A percentile compares a stretch with the other conserved stretches of the same genome.
These are phyloP conservation scores for Elsinoe arachidis DNA, from an alignment of 2,329 filamentous ascomycete species.

Conservation along the genomic window DNA sequence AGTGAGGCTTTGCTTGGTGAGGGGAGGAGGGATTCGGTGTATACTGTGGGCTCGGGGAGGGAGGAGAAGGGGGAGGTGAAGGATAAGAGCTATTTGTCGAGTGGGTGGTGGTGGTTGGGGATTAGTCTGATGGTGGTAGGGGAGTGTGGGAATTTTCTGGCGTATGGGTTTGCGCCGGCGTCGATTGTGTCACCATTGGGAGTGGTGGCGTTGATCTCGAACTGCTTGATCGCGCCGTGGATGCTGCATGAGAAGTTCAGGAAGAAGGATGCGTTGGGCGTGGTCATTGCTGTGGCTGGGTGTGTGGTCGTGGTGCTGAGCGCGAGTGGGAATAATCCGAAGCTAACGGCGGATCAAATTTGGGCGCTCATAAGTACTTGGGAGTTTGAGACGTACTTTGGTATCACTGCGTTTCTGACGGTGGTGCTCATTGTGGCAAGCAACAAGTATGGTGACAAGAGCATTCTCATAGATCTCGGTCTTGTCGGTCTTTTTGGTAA, in stretches of 20 bases:
- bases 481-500: constrained; percentile 87
- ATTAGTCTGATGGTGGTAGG: constrained; percentile 88
- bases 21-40: constrained; percentile 12
- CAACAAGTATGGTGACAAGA: constrained; percentile 71
- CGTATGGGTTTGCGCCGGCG: constrained; percentile 93
- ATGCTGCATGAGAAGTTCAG: constrained; percentile 90
- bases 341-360: constrained; percentile 82
- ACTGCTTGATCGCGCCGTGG: constrained; percentile 91
- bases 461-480: constrained; percentile 84
- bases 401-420: constrained; percentile 66
- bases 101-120: constrained; percentile 93
- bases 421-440: constrained; percentile 71
- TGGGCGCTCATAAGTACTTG: constrained; percentile 79
- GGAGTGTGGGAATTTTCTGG: constrained; percentile 92
- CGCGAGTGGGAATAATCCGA: constrained; percentile 79
- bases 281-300: constrained; percentile 75
- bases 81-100: constrained; percentile 71
- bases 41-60: constrained; percentile 7
- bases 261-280: constrained; percentile 74
- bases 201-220: constrained; percentile 92
- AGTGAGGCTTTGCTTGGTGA: constrained; percentile 5
- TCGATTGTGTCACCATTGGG: constrained; percentile 95
- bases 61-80: constrained; percentile 29
- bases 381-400: constrained; percentile 87
- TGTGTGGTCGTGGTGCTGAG: constrained; percentile 90